Base-by-base conservation (phyloP, 2,329 filamentous ascomycete genomes). In the Fusarium scirpi region DNA sequence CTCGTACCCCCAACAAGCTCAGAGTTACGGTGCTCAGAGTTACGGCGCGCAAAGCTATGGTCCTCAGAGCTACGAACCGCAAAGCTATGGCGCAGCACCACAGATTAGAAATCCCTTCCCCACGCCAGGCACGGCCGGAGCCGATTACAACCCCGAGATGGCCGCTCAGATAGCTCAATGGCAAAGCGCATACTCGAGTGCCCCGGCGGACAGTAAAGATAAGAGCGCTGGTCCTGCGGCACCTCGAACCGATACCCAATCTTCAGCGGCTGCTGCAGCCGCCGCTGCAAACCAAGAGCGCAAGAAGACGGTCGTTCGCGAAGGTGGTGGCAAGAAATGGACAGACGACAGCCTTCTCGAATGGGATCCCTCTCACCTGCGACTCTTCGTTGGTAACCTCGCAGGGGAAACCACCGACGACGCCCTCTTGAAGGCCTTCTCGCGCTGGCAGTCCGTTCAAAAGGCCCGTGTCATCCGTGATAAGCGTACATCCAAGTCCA, bases 401-500 rank as follows among this genome's bases (percentile, higher is more conserved):
- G 96, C 96, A 43, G 96, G 96, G 73, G 96, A 99, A 84, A 96
- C 97, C 30, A 99, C 96, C 2, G 96, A 99, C 80, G 96, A 99
- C 59, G 96, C 93, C 2, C 86, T 99, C 13, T 86, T 96, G 76
- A 99, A 99, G 82, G 96, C 96, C 3, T 99, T 99, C 76, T 86
- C 93, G 22, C 90, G 91, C 63, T 99, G 97, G 86, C 86, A 89
- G 20, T 97, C 94, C 2, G 90, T 98, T 25, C 92, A 95, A 73
- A 98, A 98, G 80, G 94, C 95, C 20, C 91, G 94, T 53, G 96
- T 99, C 32, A 91, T 98, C 65, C 90, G 96, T 54, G 96, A 99
- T 83, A 98, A 98, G 85, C 90, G 94, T 64, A 97, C 95, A 1
- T 96, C 92, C 59, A 99, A 99, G 83, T 97, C 93, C 77, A 97